A percentile compares a stretch with the other conserved stretches of the same genome.
Evolutionary conservation across 352 stramenopile species (phyloP).

Genomic region (Pythium graminicola): DNA sequence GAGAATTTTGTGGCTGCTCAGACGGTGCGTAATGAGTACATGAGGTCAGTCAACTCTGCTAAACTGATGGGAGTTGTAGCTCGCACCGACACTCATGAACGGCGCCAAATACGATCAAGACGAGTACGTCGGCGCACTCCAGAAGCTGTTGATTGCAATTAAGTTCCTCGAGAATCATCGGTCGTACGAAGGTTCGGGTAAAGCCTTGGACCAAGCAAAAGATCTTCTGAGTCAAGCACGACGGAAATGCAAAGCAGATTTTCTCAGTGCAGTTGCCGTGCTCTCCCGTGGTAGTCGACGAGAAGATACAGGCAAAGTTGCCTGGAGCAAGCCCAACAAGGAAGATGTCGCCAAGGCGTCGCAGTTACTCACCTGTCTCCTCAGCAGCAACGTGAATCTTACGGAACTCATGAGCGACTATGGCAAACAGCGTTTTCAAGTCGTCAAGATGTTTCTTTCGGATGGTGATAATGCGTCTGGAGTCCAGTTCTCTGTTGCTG

Average conservation of each 20-base stretch:
- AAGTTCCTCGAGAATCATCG: slow-evolving; percentile 62
- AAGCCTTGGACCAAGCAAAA: slow-evolving; percentile 58
- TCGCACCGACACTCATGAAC: slow-evolving; percentile 54
- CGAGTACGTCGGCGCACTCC: slow-evolving; percentile 54
- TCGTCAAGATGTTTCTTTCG: slow-evolving; percentile 46
- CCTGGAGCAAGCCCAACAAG: slow-evolving; percentile 44
- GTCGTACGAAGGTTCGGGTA: slow-evolving; percentile 65
- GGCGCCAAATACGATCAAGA: slow-evolving; percentile 68
- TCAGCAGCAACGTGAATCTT: slow-evolving; percentile 48
- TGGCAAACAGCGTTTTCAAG: slow-evolving; percentile 59
- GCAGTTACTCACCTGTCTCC: slow-evolving; percentile 57
- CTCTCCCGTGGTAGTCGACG: slow-evolving; percentile 42
- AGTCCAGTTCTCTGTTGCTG: slow-evolving; percentile 33
- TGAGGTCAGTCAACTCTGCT: too few relatives aligned
- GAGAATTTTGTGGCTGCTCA: slow-evolving; percentile 69
- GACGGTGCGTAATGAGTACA: slow-evolving; percentile 29
- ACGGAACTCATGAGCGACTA: slow-evolving; percentile 55
- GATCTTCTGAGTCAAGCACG: slow-evolving; percentile 54
- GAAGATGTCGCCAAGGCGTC: slow-evolving; percentile 42
- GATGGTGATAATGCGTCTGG: slow-evolving; percentile 21
- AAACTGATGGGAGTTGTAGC: too few relatives aligned
- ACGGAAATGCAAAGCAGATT: slow-evolving; percentile 61
- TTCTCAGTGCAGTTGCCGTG: slow-evolving; percentile 60
- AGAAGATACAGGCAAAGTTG: slow-evolving; percentile 19
- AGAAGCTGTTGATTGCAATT: slow-evolving; percentile 63